Conservation (phyloP, 1,139 yeast species). For the Lipomyces yarrowii region DNA sequence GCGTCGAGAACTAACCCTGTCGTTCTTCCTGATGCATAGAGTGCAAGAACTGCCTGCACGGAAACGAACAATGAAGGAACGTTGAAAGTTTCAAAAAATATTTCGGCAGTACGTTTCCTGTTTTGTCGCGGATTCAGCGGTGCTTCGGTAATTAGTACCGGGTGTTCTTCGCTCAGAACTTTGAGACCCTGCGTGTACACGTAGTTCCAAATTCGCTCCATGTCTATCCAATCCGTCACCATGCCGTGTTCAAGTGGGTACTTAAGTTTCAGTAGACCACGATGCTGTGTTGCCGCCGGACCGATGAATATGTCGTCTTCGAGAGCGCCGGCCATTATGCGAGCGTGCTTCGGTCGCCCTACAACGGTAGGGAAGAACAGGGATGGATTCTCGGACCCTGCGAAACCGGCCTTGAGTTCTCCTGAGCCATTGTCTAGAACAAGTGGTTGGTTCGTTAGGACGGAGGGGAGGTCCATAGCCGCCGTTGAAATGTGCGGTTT, state of each 20-base stretch:
- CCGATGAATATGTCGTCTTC: constrained; percentile 72
- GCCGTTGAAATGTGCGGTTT: not conserved
- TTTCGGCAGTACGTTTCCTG: constrained; percentile 72
- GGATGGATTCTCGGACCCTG: constrained; percentile 85
- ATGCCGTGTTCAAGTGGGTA: constrained; percentile 84
- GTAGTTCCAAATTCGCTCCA: constrained; percentile 75
- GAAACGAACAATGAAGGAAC: constrained; percentile 87
- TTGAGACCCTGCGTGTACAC: constrained; percentile 63
- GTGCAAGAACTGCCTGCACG: constrained; percentile 79
- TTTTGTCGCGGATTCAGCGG: constrained; percentile 77
- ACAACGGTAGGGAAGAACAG: constrained; percentile 54
- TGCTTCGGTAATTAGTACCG: constrained; percentile 84
- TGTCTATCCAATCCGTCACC: constrained; percentile 83
- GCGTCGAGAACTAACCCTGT: constrained; percentile 88
- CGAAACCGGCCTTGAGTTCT: constrained; percentile 83
- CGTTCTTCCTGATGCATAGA: constrained; percentile 88
- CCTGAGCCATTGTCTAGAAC: constrained; percentile 96
- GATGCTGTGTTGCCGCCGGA: constrained; percentile 64
- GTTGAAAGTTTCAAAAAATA: constrained; percentile 79
- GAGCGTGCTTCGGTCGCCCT: constrained; percentile 82
- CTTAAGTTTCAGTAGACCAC: constrained; percentile 70
- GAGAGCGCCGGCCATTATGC: constrained; percentile 82
- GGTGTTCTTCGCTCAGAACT: constrained; percentile 74
- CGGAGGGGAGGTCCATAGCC: constrained; percentile 27
- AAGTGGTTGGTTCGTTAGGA: constrained; percentile 74